Evolutionary conservation across 805 yeast species (phyloP).

Genomic region (Candida taoyuanica): DNA sequence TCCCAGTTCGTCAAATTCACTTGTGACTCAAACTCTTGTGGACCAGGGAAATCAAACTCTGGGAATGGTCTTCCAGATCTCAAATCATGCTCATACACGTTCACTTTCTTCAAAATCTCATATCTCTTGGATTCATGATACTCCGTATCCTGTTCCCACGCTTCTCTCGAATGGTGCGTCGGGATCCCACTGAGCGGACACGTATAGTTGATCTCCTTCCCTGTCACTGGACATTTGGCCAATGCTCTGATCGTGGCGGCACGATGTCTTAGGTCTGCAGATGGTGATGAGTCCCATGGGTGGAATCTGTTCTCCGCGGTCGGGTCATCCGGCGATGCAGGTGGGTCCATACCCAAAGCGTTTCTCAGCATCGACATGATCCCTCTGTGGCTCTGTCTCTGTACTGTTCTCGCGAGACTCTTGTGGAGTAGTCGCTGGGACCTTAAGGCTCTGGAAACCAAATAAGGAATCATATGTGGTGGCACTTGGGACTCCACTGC

Average conservation of each 20-base stretch:
- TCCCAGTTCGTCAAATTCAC: slow-evolving; percentile 89
- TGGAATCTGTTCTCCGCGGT: slow-evolving; percentile 71
- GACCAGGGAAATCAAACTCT: slow-evolving; percentile 88
- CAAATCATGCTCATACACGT: slow-evolving; percentile 90
- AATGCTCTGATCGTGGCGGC: slow-evolving; percentile 87
- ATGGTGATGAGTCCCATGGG: slow-evolving; percentile 91
- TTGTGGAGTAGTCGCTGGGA: background rate
- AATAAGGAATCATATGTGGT: too few species aligned
- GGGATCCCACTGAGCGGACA: slow-evolving; percentile 97
- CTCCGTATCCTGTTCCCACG: slow-evolving; percentile 76
- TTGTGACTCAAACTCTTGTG: slow-evolving; percentile 67
- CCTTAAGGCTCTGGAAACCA: slow-evolving; percentile 6
- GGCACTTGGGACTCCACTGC: too few species aligned
- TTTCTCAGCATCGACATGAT: slow-evolving; percentile 38
- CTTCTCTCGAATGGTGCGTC: slow-evolving; percentile 85
- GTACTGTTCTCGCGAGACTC: background rate
- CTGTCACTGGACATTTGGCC: slow-evolving; percentile 89
- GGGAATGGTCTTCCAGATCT: slow-evolving; percentile 93
- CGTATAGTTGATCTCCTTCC: slow-evolving; percentile 70
- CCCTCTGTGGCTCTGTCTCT: slow-evolving; percentile 10
- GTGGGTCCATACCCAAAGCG: slow-evolving; percentile 57
- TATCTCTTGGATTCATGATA: slow-evolving; percentile 67
- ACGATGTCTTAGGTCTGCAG: slow-evolving; percentile 79
- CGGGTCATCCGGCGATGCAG: slow-evolving; percentile 61
- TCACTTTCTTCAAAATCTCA: slow-evolving; percentile 77